Evolutionary conservation across 768 basidiomycete species (phyloP).

Genomic region (Russula compacta): DNA sequence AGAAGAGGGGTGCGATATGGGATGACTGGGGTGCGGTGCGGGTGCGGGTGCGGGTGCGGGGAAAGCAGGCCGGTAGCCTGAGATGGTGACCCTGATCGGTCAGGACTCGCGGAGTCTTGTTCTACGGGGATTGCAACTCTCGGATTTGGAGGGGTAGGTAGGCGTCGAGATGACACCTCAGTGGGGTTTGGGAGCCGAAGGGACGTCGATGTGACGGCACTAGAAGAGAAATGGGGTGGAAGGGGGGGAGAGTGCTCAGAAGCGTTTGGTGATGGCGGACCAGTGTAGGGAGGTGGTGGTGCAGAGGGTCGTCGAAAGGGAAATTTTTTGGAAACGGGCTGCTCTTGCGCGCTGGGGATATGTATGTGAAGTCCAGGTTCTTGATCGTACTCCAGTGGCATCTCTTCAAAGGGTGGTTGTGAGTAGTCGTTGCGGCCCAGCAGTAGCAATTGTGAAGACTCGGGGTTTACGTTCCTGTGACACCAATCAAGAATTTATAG

Average conservation of each 20-base stretch:
- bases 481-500: background rate
- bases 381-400: background rate
- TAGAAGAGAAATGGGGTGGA: background rate
- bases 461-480: background rate
- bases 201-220: background rate
- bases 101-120: background rate
- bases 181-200: background rate
- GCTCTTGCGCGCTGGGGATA: background rate
- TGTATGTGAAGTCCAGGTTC: background rate
- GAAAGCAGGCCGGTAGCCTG: background rate
- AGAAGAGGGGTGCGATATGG: background rate
- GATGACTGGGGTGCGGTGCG: background rate
- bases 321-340: background rate
- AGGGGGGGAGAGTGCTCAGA: background rate
- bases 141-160: background rate
- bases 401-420: background rate
- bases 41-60: background rate
- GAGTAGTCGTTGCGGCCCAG: background rate
- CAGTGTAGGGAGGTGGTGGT: conserved; percentile 4
- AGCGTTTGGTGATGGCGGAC: background rate
- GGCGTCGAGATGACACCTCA: background rate
- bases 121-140: background rate
- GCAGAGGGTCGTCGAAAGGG: background rate
- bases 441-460: background rate
- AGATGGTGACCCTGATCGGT: background rate